Conservation (phyloP, 2,329 filamentous ascomycete genomes). For the Didymella lethalis region DNA sequence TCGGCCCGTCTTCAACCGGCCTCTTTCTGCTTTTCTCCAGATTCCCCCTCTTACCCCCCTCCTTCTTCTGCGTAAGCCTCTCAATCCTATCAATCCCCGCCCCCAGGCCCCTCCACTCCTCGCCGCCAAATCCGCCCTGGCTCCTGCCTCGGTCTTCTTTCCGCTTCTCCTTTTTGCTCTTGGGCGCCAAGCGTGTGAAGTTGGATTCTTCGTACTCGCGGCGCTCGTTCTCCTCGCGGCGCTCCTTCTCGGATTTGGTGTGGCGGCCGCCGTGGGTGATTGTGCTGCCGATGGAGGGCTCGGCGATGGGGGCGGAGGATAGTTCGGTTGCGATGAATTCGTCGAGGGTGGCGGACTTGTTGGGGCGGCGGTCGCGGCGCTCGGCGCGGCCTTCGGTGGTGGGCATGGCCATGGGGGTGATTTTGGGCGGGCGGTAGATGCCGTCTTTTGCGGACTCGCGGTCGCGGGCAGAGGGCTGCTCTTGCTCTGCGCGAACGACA, state of each 20-base stretch:
- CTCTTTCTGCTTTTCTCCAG: slow-evolving; percentile 90
- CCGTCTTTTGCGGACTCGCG: slow-evolving; percentile 62
- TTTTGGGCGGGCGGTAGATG: slow-evolving; percentile 87
- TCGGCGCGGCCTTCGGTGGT: slow-evolving; percentile 68
- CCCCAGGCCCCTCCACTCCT: slow-evolving; percentile 88
- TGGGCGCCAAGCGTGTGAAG: slow-evolving; percentile 83
- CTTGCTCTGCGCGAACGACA: slow-evolving; percentile 44
- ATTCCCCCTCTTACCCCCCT: slow-evolving; percentile 57
- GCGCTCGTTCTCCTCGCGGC: slow-evolving; percentile 78
- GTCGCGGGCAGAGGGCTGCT: slow-evolving; percentile 28
- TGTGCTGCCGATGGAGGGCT: slow-evolving; percentile 91
- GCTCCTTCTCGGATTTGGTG: slow-evolving; percentile 78
- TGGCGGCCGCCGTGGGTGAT: slow-evolving; percentile 81
- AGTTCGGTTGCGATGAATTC: slow-evolving; percentile 90
- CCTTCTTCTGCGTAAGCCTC: slow-evolving; percentile 75
- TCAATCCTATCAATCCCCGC: slow-evolving; percentile 88
- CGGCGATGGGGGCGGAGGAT: slow-evolving; percentile 78
- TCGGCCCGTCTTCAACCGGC: slow-evolving; percentile 73
- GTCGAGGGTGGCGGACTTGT: slow-evolving; percentile 85
- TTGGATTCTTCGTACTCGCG: slow-evolving; percentile 91
- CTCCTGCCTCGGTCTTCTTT: slow-evolving; percentile 63
- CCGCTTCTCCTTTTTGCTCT: slow-evolving; percentile 84
- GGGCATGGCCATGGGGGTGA: slow-evolving; percentile 86
- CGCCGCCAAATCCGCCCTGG: slow-evolving; percentile 76
- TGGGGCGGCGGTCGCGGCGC: slow-evolving; percentile 67